phyloP scores from a whole-genome alignment of 1,284 basidiomycete species.

The Coniophora puteana region DNA sequence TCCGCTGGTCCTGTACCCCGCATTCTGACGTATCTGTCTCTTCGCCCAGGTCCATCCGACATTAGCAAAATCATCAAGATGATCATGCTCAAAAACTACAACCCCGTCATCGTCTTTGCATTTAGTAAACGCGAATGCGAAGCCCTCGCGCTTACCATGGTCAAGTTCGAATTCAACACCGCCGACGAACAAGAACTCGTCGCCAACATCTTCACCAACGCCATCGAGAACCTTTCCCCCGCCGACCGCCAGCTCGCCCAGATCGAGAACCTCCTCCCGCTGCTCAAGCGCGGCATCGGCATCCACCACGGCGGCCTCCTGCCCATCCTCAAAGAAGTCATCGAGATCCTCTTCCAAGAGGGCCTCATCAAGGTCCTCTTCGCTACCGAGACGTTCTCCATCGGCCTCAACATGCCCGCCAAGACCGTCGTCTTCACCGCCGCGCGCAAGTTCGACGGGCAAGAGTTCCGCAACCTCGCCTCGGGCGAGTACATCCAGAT shows the following conservation, averaged over 20 bases:
- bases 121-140: conserved; percentile 99
- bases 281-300: conserved; percentile 94
- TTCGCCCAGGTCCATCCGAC: conserved; percentile 73
- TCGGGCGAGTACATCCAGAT: conserved; percentile 97
- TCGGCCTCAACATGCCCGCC: conserved; percentile 99
- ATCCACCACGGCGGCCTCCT: conserved; percentile 98
- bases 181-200: conserved; percentile 92
- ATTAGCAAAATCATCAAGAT: conserved; percentile 98
- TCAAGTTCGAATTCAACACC: conserved; percentile 95
- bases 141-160: conserved; percentile 85
- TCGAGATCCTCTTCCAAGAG: conserved; percentile 99
- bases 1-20: neutral
- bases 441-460: conserved; percentile 95
- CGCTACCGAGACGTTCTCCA: conserved; percentile 99
- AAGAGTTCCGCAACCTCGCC: conserved; percentile 88
- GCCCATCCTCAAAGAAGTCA: conserved; percentile 98
- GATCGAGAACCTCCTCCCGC: conserved; percentile 89
- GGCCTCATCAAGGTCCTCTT: conserved; percentile 99
- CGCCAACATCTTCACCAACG: conserved; percentile 90
- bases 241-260: conserved; percentile 93
- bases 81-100: conserved; percentile 98
- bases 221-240: conserved; percentile 84
- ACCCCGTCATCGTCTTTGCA: conserved; percentile 98
- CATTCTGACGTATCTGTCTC: conserved; percentile 7
- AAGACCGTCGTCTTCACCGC: conserved; percentile 99